Evolutionary conservation across 331 rosid species (phyloP).

Genomic region (Stylosanthes scabra): DNA sequence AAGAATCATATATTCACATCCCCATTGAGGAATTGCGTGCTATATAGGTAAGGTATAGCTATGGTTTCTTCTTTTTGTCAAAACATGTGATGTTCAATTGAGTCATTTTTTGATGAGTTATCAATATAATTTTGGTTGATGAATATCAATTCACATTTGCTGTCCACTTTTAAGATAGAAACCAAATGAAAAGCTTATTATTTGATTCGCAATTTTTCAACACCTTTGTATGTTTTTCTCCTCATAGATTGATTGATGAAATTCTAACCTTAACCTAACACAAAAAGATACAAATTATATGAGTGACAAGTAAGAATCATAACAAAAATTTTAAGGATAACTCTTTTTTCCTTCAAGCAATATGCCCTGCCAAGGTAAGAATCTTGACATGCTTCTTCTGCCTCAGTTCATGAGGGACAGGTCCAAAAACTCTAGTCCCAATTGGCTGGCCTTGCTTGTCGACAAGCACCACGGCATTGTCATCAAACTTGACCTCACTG

Average conservation of each 20-base stretch:
- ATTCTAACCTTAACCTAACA: constrained; percentile 6
- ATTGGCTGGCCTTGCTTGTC: constrained; percentile 93
- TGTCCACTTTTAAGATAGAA: too few relatives aligned
- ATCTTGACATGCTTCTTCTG: constrained; percentile 87
- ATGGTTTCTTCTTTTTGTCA: too few relatives aligned
- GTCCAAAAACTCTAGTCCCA: constrained; percentile 90
- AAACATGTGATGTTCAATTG: too few relatives aligned
- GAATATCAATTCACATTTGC: too few relatives aligned
- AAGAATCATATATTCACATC: too few relatives aligned
- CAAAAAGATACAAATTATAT: not conserved
- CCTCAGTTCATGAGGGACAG: constrained; percentile 85
- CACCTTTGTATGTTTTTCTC: not conserved
- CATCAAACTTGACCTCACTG: constrained; percentile 87
- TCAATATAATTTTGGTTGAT: too few relatives aligned
- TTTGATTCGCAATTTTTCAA: not conserved
- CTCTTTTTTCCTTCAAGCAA: constrained; percentile 53
- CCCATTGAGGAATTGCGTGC: too few relatives aligned
- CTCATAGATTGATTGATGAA: constrained; percentile 14
- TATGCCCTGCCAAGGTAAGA: constrained; percentile 80
- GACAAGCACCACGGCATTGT: constrained; percentile 80
- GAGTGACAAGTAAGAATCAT: constrained; percentile 15
- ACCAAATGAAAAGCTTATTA: constrained; percentile 21
- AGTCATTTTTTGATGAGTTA: too few relatives aligned
- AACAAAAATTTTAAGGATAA: constrained; percentile 11
- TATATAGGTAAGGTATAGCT: too few relatives aligned